Evolutionary conservation across 305 asterid species (phyloP).

Genomic region (Nicotiana rustica): DNA sequence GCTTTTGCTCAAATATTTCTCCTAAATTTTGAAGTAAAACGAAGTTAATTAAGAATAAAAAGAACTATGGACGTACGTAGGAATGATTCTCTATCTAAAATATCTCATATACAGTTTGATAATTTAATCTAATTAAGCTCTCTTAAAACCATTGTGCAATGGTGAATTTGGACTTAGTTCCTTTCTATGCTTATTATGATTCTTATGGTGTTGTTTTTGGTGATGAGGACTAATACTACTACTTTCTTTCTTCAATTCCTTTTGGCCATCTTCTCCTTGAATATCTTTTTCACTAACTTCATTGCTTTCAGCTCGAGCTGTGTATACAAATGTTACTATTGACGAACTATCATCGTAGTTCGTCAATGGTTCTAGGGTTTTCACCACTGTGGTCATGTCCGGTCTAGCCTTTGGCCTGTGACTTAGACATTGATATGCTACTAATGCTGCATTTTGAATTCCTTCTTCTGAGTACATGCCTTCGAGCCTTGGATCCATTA

Average conservation of each 20-base stretch:
- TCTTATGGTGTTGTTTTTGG: constrained; percentile 39
- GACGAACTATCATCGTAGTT: constrained; percentile 42
- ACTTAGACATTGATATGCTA: constrained; percentile 55
- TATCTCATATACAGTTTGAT: constrained; percentile 38
- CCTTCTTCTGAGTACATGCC: constrained; percentile 52
- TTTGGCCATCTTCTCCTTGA: constrained; percentile 5
- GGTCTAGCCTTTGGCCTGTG: constrained; percentile 53
- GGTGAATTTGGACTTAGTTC: constrained; percentile 38
- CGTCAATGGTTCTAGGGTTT: constrained; percentile 44
- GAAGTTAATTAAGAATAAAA: not conserved
- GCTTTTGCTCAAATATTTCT: constrained; percentile 9
- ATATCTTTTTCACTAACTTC: not conserved
- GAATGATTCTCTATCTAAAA: constrained; percentile 1
- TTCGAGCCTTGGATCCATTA: constrained; percentile 56
- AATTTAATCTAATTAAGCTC: not conserved
- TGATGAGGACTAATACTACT: constrained; percentile 8
- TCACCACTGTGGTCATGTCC: constrained; percentile 43
- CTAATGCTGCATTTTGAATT: constrained; percentile 45
- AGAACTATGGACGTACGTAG: not conserved
- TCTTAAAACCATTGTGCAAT: constrained; percentile 33
- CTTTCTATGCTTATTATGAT: constrained; percentile 13
- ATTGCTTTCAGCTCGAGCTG: constrained; percentile 37
- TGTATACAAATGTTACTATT: constrained; percentile 48
- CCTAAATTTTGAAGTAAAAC: not conserved
- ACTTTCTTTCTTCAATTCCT: constrained; percentile 40